These are phyloP conservation scores for Tuber magnatum DNA, from an alignment of 495 filamentous ascomycete genomes.

Conservation along the genomic window DNA sequence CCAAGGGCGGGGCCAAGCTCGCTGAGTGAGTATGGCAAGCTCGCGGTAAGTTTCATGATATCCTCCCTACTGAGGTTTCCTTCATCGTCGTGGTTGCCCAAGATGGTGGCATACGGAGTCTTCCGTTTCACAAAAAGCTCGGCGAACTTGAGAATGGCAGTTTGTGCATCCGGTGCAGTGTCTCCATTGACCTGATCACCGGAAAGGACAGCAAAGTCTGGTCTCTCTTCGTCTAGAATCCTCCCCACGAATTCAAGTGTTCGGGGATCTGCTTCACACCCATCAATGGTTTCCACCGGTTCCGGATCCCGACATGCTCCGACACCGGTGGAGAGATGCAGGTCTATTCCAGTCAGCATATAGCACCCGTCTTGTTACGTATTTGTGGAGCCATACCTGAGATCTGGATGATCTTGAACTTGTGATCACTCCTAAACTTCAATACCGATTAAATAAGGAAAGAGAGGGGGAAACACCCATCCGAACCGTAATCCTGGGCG, in stretches of 20 bases:
- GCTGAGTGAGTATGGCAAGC: conserved; percentile 82
- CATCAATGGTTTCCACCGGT: conserved; percentile 61
- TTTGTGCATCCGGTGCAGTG: conserved; percentile 83
- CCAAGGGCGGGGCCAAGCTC: conserved; percentile 61
- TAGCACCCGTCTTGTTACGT: not conserved
- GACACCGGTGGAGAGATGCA: conserved; percentile 84
- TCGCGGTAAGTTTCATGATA: conserved; percentile 77
- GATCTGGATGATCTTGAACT: conserved; percentile 93
- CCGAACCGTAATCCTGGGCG: conserved; percentile 65
- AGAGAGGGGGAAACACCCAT: conserved; percentile 56
- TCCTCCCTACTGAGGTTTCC: conserved; percentile 65
- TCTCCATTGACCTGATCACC: conserved; percentile 96
- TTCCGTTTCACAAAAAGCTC: conserved; percentile 76
- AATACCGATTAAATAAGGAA: conserved; percentile 59
- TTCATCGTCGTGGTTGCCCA: conserved; percentile 97
- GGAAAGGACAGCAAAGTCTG: conserved; percentile 80
- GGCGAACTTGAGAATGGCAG: conserved; percentile 87
- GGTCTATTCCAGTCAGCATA: conserved; percentile 46
- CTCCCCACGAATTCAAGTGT: conserved; percentile 81
- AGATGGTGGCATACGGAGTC: conserved; percentile 88
- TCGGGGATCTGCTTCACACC: conserved; percentile 83
- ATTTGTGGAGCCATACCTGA: conserved; percentile 43
- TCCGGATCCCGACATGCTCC: conserved; percentile 77
- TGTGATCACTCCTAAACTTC: conserved; percentile 75
- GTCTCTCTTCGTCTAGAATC: conserved; percentile 81